A percentile compares a stretch with the other conserved stretches of the same genome.
Conservation (phyloP, 1,139 yeast species). For the Lodderomyces oxycetoniae region DNA sequence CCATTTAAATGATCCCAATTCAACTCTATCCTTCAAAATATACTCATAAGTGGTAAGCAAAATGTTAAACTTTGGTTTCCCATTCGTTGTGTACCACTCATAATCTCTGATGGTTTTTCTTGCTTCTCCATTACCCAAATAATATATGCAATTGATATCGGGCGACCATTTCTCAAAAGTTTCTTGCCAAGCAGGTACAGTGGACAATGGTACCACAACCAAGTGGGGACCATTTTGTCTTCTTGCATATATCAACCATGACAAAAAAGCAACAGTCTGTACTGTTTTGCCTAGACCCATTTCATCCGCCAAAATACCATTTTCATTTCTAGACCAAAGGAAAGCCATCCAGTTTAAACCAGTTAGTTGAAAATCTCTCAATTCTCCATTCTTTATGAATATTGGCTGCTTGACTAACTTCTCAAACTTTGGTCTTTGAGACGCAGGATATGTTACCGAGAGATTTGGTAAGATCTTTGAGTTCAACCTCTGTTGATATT, state of each 20-base stretch:
- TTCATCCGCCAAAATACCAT: conserved; percentile 97
- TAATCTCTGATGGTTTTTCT: conserved; percentile 77
- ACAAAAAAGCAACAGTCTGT: conserved; percentile 89
- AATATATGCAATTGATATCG: conserved; percentile 85
- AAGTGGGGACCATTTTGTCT: conserved; percentile 96
- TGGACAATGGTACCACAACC: conserved; percentile 92
- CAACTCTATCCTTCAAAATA: conserved; percentile 78
- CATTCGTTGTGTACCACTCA: conserved; percentile 64
- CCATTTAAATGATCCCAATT: conserved; percentile 84
- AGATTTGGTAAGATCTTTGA: conserved; percentile 81
- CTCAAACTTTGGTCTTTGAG: conserved; percentile 82
- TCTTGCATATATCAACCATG: conserved; percentile 92
- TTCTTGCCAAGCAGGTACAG: conserved; percentile 99
- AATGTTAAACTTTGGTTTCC: conserved; percentile 81
- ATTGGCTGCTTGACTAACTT: conserved; percentile 83
- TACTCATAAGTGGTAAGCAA: conserved; percentile 93
- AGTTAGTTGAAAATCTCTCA: conserved; percentile 94
- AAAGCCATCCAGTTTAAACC: conserved; percentile 99
- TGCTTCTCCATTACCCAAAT: conserved; percentile 87
- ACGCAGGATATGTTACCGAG: conserved; percentile 68
- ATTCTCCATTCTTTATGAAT: conserved; percentile 84
- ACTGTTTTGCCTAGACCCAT: conserved; percentile 99
- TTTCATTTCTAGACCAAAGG: conserved; percentile 94
- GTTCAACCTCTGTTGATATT: conserved; percentile 74
- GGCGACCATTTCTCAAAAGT: conserved; percentile 98